These are phyloP conservation scores for Candida gorgasii DNA, from an alignment of 805 yeast genomes.

Conservation along the genomic window DNA sequence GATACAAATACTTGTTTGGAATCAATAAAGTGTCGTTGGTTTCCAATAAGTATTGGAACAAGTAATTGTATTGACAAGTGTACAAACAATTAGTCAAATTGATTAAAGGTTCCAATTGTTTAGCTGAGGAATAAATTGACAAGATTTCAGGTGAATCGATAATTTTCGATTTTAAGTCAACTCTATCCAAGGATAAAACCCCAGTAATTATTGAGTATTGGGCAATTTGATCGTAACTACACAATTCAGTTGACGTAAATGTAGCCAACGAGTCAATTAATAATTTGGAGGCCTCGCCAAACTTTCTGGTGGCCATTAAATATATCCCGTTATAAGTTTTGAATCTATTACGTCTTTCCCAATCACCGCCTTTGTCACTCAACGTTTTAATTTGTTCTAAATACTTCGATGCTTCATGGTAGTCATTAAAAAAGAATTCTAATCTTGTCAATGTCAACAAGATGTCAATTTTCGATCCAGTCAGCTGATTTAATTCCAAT, in stretches of 20 bases:
- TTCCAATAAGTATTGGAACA: slow-evolving; percentile 73
- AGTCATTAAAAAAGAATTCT: slow-evolving; percentile 88
- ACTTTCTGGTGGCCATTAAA: slow-evolving; percentile 80
- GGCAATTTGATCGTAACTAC: slow-evolving; percentile 88
- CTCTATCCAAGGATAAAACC: slow-evolving; percentile 76
- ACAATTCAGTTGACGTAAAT: slow-evolving; percentile 87
- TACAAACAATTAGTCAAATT: slow-evolving; percentile 83
- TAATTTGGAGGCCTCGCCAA: slow-evolving; percentile 79
- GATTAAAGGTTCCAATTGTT: slow-evolving; percentile 75
- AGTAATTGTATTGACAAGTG: slow-evolving; percentile 80
- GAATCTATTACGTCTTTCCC: slow-evolving; percentile 96
- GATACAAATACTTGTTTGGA: slow-evolving; percentile 62
- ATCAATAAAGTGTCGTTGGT: slow-evolving; percentile 72
- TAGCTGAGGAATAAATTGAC: slow-evolving; percentile 70
- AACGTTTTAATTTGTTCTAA: slow-evolving; percentile 70
- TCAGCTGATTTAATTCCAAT: slow-evolving; percentile 73
- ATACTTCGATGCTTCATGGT: slow-evolving; percentile 63
- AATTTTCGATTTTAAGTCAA: slow-evolving; percentile 77
- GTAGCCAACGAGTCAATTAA: slow-evolving; percentile 92
- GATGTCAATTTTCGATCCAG: slow-evolving; percentile 90
- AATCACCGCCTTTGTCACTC: slow-evolving; percentile 97
- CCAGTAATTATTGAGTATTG: slow-evolving; percentile 89
- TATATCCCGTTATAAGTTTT: slow-evolving; percentile 90
- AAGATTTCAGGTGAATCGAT: slow-evolving; percentile 94
- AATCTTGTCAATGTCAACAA: slow-evolving; percentile 78